Evolutionary conservation across 495 filamentous ascomycete genomes (phyloP), one percentile per base, ranked within the genome.

Genomic region (Tetracladium marchalianum): DNA sequence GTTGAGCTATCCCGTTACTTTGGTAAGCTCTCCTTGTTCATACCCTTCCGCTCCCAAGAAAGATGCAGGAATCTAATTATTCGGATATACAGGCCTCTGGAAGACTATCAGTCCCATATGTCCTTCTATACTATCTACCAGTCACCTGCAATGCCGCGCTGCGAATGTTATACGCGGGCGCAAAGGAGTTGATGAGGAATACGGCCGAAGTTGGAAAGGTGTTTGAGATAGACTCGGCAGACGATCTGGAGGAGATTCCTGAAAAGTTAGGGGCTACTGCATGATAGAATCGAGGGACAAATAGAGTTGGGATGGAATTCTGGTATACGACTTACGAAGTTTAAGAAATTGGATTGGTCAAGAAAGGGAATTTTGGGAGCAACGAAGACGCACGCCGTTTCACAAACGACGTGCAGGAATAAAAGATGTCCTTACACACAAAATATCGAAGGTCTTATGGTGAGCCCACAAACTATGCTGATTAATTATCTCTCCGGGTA

Each of bases 81-180:
- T 36, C 9, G 18, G 16, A 9, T 24, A 17, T 24, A 41, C 39
- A 55, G 48, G 43, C 56, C 36, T 60, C 53, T 2, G 53, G 61
- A 49, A 43, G 51, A 35, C 19, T 64, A 34, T 54, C 81, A 0
- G 80, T 84, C 19, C 92, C 90, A 18, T 98, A 97, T 62, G 88
- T 95, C 35, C 77, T 98, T 59, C 67, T 98, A 33, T 95, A 89
- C 68, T 95, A 90, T 64, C 75, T 96, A 39, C 92, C 92, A 13
- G 82, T 77, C 38, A 95, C 90, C 38, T 89, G 85, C 67, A 94
- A 92, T 62, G 74, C 69, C 49, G 82, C 83, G 50, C 63, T 82
- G 59, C 80, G 85, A 41, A 97, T 96, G 92, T 73, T 88, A 67
- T 98, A 98, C 66, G 92, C 92, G 13, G 81, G 87, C 15, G 90